These are phyloP conservation scores for Mortierella sp. DNA, from an alignment of 371 early-diverging fungal species.

Conservation along the genomic window DNA sequence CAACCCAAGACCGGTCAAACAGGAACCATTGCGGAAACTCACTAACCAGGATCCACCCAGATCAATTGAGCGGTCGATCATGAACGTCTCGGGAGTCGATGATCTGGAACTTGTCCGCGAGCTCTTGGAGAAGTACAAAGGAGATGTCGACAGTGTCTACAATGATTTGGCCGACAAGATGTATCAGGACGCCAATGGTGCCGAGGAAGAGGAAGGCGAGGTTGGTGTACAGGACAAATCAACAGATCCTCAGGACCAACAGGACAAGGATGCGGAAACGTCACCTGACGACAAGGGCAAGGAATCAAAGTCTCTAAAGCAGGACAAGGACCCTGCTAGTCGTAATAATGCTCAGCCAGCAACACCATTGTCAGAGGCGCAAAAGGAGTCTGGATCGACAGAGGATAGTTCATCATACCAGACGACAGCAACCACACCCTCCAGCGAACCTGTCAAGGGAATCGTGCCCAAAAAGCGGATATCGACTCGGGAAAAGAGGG, in stretches of 20 bases:
- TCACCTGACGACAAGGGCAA: neutral
- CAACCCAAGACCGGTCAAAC: conserved; percentile 47
- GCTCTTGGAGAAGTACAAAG: conserved; percentile 63
- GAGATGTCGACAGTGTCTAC: conserved; percentile 68
- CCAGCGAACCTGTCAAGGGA: conserved; percentile 30
- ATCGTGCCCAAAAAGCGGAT: conserved; percentile 52
- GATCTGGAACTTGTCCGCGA: conserved; percentile 64
- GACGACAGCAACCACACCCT: neutral
- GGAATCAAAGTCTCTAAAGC: neutral
- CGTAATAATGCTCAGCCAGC: neutral
- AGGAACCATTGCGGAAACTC: conserved; percentile 34
- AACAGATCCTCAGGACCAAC: neutral
- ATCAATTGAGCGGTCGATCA: conserved; percentile 41
- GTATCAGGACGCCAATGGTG: conserved; percentile 23
- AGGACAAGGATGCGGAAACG: neutral
- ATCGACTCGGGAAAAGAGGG: conserved; percentile 58
- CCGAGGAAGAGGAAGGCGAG: neutral
- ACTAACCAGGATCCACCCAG: conserved; percentile 35
- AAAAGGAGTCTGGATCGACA: neutral
- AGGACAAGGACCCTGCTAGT: neutral
- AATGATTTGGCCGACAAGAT: conserved; percentile 64
- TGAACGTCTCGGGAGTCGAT: conserved; percentile 36
- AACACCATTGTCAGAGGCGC: neutral
- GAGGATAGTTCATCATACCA: neutral
- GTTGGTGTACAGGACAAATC: neutral